Conservation (phyloP, 768 basidiomycete genomes). For the Mycena rebaudengoi region DNA sequence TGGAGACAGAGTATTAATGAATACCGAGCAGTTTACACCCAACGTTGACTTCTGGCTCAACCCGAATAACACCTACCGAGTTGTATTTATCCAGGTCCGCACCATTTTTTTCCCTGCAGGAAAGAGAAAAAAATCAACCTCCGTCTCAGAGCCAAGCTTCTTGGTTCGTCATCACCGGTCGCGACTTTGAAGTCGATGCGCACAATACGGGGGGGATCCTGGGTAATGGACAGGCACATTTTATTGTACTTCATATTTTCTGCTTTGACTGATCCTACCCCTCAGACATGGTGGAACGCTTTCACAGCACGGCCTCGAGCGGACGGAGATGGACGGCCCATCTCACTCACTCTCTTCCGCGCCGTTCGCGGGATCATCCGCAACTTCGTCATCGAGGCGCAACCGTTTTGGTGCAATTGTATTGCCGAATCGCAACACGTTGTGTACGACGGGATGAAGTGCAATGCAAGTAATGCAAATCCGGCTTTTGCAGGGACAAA, state of each 20-base stretch:
- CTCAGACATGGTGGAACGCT: slow-evolving; percentile 63
- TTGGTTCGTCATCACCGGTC: slow-evolving; percentile 68
- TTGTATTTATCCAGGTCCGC: slow-evolving; percentile 65
- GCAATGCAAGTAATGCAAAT: slow-evolving; percentile 65
- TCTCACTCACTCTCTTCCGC: slow-evolving; percentile 59
- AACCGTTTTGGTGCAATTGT: slow-evolving; percentile 69
- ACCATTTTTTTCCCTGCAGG: background rate
- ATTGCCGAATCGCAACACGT: slow-evolving; percentile 57
- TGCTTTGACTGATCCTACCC: background rate
- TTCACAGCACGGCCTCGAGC: slow-evolving; percentile 53
- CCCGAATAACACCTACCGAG: slow-evolving; percentile 60
- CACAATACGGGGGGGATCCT: slow-evolving; percentile 63
- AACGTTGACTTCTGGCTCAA: slow-evolving; percentile 65
- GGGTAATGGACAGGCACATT: slow-evolving; percentile 61
- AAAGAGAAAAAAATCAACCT: too few species aligned
- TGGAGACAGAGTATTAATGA: too few species aligned
- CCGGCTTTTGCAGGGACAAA: slow-evolving; percentile 58
- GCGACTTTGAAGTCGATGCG: slow-evolving; percentile 62
- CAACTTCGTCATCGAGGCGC: slow-evolving; percentile 59
- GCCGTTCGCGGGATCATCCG: slow-evolving; percentile 51
- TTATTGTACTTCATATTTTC: too few species aligned
- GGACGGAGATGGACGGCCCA: slow-evolving; percentile 67
- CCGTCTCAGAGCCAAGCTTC: slow-evolving; percentile 62
- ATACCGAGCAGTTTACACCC: slow-evolving; percentile 64
- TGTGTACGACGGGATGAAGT: slow-evolving; percentile 62